phyloP scores from a whole-genome alignment of 2,329 filamentous ascomycete species.

The Fusarium sp. region DNA sequence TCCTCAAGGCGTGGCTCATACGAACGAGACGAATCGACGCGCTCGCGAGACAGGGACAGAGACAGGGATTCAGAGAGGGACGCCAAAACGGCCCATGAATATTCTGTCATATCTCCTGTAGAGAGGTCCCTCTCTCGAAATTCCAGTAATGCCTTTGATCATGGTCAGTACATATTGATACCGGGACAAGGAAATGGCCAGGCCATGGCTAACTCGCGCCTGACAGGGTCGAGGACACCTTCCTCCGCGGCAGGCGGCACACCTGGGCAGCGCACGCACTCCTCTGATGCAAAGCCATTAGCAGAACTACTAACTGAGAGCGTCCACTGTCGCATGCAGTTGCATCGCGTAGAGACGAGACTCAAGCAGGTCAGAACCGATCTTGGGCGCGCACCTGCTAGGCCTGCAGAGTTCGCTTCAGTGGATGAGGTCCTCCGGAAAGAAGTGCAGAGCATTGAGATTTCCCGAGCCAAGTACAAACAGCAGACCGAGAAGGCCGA shows the following conservation, averaged over 20 bases:
- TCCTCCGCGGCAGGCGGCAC: background rate
- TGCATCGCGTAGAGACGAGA: conserved; percentile 31
- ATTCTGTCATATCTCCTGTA: background rate
- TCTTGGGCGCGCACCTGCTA: conserved; percentile 25
- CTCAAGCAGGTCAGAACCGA: conserved; percentile 30
- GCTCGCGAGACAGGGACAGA: conserved; percentile 13
- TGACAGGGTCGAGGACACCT: conserved; percentile 10
- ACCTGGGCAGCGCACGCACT: background rate
- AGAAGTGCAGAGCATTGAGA: conserved; percentile 28
- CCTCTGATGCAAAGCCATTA: conserved; percentile 19
- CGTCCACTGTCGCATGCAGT: conserved; percentile 31
- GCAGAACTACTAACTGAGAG: conserved; percentile 42
- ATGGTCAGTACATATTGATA: conserved; percentile 24
- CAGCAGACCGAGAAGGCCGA: conserved; percentile 21
- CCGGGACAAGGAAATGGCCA: background rate
- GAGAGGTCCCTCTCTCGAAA: conserved; percentile 12
- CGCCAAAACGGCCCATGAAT: background rate
- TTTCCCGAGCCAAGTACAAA: conserved; percentile 8
- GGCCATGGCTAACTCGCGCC: conserved; percentile 6
- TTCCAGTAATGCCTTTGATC: conserved; percentile 20
- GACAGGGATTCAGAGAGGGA: conserved; percentile 3
- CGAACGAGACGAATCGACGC: conserved; percentile 18
- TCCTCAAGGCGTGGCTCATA: conserved; percentile 17
- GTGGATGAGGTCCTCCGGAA: conserved; percentile 30
- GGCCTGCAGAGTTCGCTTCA: conserved; percentile 40